Evolutionary conservation across 805 yeast genomes (phyloP).

Genomic region (Candida palmyrensis): DNA sequence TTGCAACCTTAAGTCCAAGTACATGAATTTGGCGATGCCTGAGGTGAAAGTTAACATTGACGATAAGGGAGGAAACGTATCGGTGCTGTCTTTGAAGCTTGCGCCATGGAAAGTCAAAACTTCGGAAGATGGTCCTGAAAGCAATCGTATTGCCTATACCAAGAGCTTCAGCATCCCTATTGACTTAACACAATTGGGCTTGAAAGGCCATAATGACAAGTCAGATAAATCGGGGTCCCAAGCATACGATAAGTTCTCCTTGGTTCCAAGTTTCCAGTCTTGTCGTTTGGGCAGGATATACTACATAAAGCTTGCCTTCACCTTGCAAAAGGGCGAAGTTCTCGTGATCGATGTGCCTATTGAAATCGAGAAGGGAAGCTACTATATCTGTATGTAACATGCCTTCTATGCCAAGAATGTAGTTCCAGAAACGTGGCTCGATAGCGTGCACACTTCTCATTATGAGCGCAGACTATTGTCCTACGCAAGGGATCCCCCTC

Average conservation of each 20-base stretch:
- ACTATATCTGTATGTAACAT: no score
- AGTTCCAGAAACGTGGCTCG: no score
- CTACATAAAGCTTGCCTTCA: constrained; percentile 10
- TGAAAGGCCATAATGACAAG: constrained; percentile 11
- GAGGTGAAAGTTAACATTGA: constrained; percentile 10
- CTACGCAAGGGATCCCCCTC: no score
- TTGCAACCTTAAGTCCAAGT: constrained; percentile 20
- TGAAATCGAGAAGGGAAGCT: constrained; percentile 2
- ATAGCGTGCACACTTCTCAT: no score
- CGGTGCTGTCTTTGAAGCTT: no score
- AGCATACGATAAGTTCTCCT: constrained; percentile 20
- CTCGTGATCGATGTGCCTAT: constrained; percentile 1
- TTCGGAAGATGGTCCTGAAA: no score
- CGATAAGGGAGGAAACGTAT: constrained; percentile 1
- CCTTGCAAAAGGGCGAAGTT: constrained; percentile 3
- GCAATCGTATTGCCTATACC: constrained; percentile 6
- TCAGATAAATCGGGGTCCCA: constrained; percentile 1
- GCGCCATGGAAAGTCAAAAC: constrained; percentile 7
- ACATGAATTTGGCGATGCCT: constrained; percentile 17
- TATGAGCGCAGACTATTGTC: no score
- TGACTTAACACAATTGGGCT: constrained; percentile 9
- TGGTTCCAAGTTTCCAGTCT: constrained; percentile 36
- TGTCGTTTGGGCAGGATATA: constrained; percentile 29
- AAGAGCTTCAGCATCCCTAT: constrained; percentile 11
- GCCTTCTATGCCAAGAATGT: no score